Base-by-base conservation (phyloP, 192 early-diverging fungal species). In the Diversispora eburnea region DNA sequence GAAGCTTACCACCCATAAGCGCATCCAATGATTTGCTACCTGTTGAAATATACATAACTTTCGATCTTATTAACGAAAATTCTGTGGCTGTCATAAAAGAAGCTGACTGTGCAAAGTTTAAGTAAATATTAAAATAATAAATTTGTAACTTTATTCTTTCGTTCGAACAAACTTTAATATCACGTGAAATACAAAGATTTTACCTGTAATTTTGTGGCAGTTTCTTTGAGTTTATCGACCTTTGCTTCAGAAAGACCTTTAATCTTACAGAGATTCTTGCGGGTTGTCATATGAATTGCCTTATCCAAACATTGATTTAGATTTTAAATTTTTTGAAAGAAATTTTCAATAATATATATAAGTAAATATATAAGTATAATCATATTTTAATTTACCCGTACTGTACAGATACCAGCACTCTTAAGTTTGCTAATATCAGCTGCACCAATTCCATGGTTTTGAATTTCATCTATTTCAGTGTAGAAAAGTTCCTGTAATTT, bases 181-280 rank as follows among this genome's bases (percentile, higher is more conserved):
- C 25, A 33, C 25, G 19, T 25, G 49, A 3, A 20, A 19, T 17
- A 42, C 69, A 25, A 20, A 42, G n/a, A 66, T 15, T 15, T 63
- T 77, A 76, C 83, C 33, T 87, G 74, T 13, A 89, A 84, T 73
- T 92, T 92, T 7, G 74, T 54, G 9, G 90, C 90, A 20, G 89
- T 90, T 51, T 94, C 93, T 78, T 93, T 94, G 75, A 95, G 88
- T 75, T 95, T 95, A 46, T 95, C 93, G 12, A 94, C 88, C 69
- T 93, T 95, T 41, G 85, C 83, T 74, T 95, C 93, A 43, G 91
- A 91, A 46, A 95, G 80, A 3, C 93, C 92, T 77, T 94, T 94
- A 80, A 93, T 90, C 45, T 88, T 89, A 59, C 80, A 79, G 0
- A 94, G 75, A 65, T 75, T 83, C 46, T 85, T 84, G 51, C 80